A percentile compares a stretch with the other conserved stretches of the same genome.
Evolutionary conservation across 2,329 filamentous ascomycete species (phyloP).

Genomic region (Aureobasidium sp.): DNA sequence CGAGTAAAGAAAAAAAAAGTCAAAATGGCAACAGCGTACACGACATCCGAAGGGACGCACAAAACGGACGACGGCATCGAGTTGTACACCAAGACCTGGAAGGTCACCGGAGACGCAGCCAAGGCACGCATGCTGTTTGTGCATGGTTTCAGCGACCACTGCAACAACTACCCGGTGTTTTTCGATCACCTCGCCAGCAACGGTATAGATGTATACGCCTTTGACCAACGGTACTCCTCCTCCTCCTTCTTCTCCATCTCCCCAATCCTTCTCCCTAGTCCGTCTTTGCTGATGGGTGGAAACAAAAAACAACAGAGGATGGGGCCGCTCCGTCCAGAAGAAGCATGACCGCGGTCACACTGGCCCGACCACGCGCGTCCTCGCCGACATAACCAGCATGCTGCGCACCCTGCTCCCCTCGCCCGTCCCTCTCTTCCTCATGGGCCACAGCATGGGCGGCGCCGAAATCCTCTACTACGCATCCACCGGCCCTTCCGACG

Average conservation of each 20-base stretch:
- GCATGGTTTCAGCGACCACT: constrained; percentile 85
- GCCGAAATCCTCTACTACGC: constrained; percentile 63
- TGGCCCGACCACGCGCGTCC: constrained; percentile 64
- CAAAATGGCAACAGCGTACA: neutral
- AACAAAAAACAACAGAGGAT: constrained; percentile 47
- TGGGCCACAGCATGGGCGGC: constrained; percentile 90
- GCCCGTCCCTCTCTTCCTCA: constrained; percentile 63
- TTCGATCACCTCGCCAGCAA: constrained; percentile 62
- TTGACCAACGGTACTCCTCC: constrained; percentile 59
- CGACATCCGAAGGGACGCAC: constrained; percentile 42
- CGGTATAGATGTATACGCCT: constrained; percentile 68
- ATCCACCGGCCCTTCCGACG: constrained; percentile 39
- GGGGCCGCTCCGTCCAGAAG: constrained; percentile 65
- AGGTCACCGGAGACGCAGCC: constrained; percentile 32
- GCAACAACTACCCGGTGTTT: constrained; percentile 66
- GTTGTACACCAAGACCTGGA: constrained; percentile 58
- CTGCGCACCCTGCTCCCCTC: constrained; percentile 50
- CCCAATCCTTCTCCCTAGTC: neutral
- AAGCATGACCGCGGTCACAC: constrained; percentile 61
- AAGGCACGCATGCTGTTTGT: constrained; percentile 73
- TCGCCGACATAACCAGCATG: constrained; percentile 74
- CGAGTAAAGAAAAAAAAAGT: no score
- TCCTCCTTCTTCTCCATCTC: neutral
- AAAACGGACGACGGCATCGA: constrained; percentile 45
- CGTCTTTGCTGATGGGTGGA: neutral